Evolutionary conservation across 2,329 filamentous ascomycete species (phyloP).

Genomic region (Grosmannia clavigera): DNA sequence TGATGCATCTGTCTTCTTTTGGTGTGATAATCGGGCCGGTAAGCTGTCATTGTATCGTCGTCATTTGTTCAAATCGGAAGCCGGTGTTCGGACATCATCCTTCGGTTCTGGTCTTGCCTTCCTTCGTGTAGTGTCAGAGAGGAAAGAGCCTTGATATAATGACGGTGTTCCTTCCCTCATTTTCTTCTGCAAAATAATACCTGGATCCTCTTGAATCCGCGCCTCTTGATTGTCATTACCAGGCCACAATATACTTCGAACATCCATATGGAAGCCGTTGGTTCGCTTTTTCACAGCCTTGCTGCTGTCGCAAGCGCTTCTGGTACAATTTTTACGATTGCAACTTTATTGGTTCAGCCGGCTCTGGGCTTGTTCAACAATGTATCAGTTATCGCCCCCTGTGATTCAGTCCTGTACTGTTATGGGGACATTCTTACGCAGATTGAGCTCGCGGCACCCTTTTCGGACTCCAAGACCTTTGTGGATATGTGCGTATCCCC

Average conservation of each 20-base stretch:
- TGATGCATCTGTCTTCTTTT: neutral
- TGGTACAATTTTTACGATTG: neutral
- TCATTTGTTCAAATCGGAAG: neutral
- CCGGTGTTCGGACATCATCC: neutral
- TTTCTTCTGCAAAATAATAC: neutral
- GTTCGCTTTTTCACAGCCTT: neutral
- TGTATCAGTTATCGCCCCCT: constrained; percentile 48
- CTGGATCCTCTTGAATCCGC: neutral
- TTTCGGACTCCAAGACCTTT: constrained; percentile 58
- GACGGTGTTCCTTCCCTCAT: neutral
- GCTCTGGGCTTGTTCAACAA: constrained; percentile 42
- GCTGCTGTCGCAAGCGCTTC: neutral
- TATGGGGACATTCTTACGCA: constrained; percentile 49
- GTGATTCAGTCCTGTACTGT: constrained; percentile 57
- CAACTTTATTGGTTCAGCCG: constrained; percentile 8
- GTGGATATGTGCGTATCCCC: constrained; percentile 45
- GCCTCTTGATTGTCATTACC: neutral
- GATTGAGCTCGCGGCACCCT: constrained; percentile 51
- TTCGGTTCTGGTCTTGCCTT: neutral
- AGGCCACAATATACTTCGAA: neutral
- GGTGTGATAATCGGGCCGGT: neutral
- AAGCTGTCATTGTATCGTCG: neutral
- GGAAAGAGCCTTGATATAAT: neutral
- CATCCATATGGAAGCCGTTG: constrained; percentile 1
- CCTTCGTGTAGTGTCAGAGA: neutral